Conservation (phyloP, 192 early-diverging fungal genomes). For the Thoreauomyces humboldtii region DNA sequence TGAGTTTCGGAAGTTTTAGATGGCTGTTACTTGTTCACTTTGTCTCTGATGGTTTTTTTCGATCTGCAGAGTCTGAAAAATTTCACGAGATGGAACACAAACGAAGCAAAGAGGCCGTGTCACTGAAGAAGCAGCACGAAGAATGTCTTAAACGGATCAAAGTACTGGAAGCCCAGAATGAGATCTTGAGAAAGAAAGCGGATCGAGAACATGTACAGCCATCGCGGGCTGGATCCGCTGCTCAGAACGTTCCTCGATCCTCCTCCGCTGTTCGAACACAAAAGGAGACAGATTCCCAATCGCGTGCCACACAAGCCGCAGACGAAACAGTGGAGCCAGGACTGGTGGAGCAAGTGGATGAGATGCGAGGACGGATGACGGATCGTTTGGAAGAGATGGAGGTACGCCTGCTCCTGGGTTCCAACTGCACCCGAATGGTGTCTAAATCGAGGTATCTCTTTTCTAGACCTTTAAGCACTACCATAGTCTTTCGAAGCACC, state of each 20-base stretch:
- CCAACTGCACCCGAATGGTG: no score
- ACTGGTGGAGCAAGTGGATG: conserved; percentile 27
- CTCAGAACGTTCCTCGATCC: conserved; percentile 4
- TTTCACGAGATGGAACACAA: conserved; percentile 37
- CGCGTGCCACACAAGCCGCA: no score
- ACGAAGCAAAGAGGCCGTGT: conserved; percentile 30
- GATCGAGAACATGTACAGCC: conserved; percentile 32
- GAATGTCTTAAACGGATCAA: conserved; percentile 41
- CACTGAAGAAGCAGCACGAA: conserved; percentile 42
- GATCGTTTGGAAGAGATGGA: conserved; percentile 17
- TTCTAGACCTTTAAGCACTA: conserved; percentile 33
- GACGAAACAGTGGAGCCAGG: neutral
- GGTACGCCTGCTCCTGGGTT: neutral
- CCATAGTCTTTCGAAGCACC: conserved; percentile 26
- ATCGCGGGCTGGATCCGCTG: neutral
- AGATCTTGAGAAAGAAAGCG: conserved; percentile 41
- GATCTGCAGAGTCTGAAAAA: conserved; percentile 42
- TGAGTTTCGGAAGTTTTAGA: neutral
- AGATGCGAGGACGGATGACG: conserved; percentile 18
- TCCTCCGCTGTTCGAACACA: no score
- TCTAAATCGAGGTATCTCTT: no score
- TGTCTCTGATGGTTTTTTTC: no score
- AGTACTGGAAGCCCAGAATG: conserved; percentile 37
- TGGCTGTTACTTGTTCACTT: no score
- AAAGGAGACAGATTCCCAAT: neutral